These are phyloP conservation scores for Malus fusca DNA, from an alignment of 306 rosid genomes.

Conservation along the genomic window DNA sequence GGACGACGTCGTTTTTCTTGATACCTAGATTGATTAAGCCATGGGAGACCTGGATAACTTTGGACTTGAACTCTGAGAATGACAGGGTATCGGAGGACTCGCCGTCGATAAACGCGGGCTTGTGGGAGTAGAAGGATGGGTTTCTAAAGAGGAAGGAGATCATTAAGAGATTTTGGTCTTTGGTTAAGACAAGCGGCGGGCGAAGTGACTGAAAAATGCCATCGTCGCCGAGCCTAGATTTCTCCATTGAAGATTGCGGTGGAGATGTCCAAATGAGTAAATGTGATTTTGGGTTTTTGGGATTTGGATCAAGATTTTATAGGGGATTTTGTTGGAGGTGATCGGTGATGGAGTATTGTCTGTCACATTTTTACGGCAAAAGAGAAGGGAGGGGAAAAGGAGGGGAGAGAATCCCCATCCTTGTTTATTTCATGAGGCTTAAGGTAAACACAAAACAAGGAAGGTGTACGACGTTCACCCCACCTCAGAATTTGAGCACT, in stretches of 20 bases:
- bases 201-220: conserved; percentile 62
- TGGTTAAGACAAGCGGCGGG: conserved; percentile 44
- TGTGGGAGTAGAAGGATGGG: conserved; percentile 32
- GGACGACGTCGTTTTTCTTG: conserved; percentile 64
- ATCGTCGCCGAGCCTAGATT: conserved; percentile 65
- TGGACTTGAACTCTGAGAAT: conserved; percentile 41
- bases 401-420: too few species aligned
- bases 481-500: too few species aligned
- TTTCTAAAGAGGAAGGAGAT: conserved; percentile 49
- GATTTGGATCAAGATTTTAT: not conserved
- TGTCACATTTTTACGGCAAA: too few species aligned
- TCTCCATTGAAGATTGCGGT: conserved; percentile 44
- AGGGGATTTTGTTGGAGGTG: not conserved
- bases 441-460: too few species aligned
- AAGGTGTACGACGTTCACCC: too few species aligned
- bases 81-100: conserved; percentile 38
- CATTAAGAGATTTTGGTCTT: conserved; percentile 38
- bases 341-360: not conserved
- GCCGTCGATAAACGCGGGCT: conserved; percentile 52
- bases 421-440: too few species aligned
- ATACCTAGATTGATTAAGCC: conserved; percentile 44
- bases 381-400: too few species aligned
- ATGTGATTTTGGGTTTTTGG: not conserved
- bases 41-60: conserved; percentile 38
- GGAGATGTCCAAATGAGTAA: not conserved